Conservation (phyloP, 345 rosid species). For the Hibiscus syriacus region DNA sequence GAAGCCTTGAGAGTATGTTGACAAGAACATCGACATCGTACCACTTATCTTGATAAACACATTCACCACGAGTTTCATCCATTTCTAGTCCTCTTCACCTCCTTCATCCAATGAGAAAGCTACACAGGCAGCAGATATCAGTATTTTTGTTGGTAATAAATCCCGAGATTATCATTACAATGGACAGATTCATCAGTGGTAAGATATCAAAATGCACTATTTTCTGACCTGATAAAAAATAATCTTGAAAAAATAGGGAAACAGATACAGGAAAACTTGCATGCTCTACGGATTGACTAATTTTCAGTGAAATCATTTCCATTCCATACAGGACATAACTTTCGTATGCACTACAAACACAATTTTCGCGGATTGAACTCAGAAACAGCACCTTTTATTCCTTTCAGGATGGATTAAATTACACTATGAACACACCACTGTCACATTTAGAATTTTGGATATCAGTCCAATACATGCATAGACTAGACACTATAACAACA, state of each 20-base stretch:
- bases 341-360: neutral
- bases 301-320: no score
- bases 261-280: neutral
- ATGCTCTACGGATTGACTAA: neutral
- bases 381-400: neutral
- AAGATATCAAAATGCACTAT: no score
- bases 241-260: neutral
- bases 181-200: no score
- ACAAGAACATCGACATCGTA: slow-evolving; percentile 7
- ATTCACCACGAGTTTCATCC: slow-evolving; percentile 11
- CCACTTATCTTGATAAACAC: slow-evolving; percentile 5
- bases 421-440: neutral
- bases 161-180: neutral
- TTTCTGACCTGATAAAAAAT: neutral
- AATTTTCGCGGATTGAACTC: neutral
- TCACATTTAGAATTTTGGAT: neutral
- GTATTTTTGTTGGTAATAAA: neutral
- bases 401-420: neutral
- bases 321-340: neutral
- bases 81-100: slow-evolving; percentile 9
- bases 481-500: neutral
- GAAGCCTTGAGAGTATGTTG: slow-evolving; percentile 17
- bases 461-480: neutral
- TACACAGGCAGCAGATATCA: neutral
- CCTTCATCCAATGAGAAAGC: neutral